Evolutionary conservation across 208 protist genomes (phyloP).

Genomic region (Wallacemonas sp.): DNA sequence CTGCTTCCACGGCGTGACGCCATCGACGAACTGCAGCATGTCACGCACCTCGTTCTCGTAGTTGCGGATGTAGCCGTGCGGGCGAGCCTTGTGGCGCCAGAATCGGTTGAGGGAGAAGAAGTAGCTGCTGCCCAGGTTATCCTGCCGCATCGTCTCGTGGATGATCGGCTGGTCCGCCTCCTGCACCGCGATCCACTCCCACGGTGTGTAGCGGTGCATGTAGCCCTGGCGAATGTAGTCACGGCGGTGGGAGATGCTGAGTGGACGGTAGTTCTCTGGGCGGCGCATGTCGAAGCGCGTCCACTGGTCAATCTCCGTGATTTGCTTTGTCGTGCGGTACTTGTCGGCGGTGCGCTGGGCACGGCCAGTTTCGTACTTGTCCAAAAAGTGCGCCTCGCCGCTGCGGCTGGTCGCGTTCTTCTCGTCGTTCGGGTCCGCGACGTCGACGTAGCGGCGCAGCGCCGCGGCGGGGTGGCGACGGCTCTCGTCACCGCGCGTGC

Average conservation of each 20-base stretch:
- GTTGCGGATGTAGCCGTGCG: conserved; percentile 88
- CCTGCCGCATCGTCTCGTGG: conserved; percentile 72
- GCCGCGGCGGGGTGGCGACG: conserved; percentile 62
- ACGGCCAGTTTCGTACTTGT: conserved; percentile 75
- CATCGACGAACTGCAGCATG: conserved; percentile 85
- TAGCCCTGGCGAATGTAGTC: conserved; percentile 89
- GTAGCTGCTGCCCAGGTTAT: conserved; percentile 71
- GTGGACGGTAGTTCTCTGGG: conserved; percentile 86
- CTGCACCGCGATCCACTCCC: conserved; percentile 91
- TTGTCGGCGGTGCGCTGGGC: conserved; percentile 21
- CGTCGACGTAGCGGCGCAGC: conserved; percentile 81
- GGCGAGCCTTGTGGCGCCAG: conserved; percentile 89
- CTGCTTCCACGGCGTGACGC: conserved; percentile 88
- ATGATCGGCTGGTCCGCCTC: conserved; percentile 89
- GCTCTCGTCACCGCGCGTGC: conserved; percentile 76
- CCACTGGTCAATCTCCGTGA: conserved; percentile 89
- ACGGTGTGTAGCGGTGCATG: conserved; percentile 86
- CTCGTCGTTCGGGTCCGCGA: conserved; percentile 74
- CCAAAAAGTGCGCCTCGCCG: conserved; percentile 77
- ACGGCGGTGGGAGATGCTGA: conserved; percentile 81
- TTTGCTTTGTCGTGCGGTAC: conserved; percentile 84
- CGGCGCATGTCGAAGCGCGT: conserved; percentile 60
- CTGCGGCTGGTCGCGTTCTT: conserved; percentile 20
- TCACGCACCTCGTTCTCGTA: conserved; percentile 91
- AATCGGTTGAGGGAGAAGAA: conserved; percentile 86